Base-by-base conservation (phyloP, 169 alveolate species). In the Amoebophrya sp. region DNA sequence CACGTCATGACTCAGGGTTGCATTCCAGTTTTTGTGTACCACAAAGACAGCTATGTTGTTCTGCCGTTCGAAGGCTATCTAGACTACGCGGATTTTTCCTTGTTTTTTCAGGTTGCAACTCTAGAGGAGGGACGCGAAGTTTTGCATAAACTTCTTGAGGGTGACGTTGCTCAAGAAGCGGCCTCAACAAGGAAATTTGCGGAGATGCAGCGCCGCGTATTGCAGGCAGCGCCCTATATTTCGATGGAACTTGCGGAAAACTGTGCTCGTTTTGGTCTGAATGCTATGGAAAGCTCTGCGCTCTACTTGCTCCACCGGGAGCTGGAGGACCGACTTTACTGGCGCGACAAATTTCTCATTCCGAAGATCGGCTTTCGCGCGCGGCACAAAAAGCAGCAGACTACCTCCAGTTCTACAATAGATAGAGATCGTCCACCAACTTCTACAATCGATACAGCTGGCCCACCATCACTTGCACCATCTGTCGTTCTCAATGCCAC, bases 21-120 rank as follows among this genome's bases (percentile, higher is more conserved):
- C 83, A 36, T 65, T 18, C 83, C 83, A 36, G 83, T 65, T 1
- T 65, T 65, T 65, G 83, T 65, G 83, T 65, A 65, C 83, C 83
- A 65, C 83, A 65, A 65, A 18, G 83, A 65, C 26, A 12, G 36
- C 36, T 65, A 65, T 26, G 83, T 65, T 6, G 83, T 65, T 36
- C 26, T 65, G 83, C 83, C 83, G 33, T 65, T 65, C 83, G 83
- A 65, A 36, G 36, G 2, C 36, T 65, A 65, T 36, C 83, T 65
- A 10, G 2, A 65, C 33, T 65, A 65, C 83, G 36, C 18, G 33
- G 83, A 65, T 29, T 65, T 65, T 65, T 65, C 83, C 36, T 36
- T 65, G 36, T 36, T 65, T 29, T 65, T 6, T 36, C 33, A 26
- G 33, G 33, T 65, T 18, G 83, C 18, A 29, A 6, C 36, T 6